phyloP scores from a whole-genome alignment of 495 filamentous ascomycete genomes.

The Cairneyella variabilis region DNA sequence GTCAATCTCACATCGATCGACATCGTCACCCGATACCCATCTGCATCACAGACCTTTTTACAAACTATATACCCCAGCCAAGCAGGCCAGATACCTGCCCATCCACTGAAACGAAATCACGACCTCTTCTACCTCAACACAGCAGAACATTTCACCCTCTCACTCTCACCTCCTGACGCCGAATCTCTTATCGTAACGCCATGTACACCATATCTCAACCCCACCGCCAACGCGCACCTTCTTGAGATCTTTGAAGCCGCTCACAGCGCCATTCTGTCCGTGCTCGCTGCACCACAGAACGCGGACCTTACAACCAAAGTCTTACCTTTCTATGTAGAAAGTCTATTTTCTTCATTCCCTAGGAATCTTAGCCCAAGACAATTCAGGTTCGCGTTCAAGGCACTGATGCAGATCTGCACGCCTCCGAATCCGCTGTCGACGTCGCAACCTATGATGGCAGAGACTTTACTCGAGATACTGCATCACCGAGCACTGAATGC shows the following conservation, averaged over 20 bases:
- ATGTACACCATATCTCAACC: constrained; percentile 72
- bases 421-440: constrained; percentile 72
- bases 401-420: constrained; percentile 78
- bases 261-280: constrained; percentile 80
- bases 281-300: constrained; percentile 76
- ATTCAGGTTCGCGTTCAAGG: constrained; percentile 91
- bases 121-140: constrained; percentile 92
- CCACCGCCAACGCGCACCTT: constrained; percentile 57
- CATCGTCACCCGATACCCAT: constrained; percentile 71
- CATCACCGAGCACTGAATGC: constrained; percentile 59
- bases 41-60: constrained; percentile 67
- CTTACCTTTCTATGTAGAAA: constrained; percentile 82
- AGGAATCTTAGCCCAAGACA: constrained; percentile 77
- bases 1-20: constrained; percentile 87
- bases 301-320: constrained; percentile 65
- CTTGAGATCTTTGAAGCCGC: constrained; percentile 86
- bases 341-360: constrained; percentile 82
- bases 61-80: constrained; percentile 55
- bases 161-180: constrained; percentile 58
- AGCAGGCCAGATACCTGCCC: constrained; percentile 61
- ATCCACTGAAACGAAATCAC: constrained; percentile 72
- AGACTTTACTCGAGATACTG: constrained; percentile 77
- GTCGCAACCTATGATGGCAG: constrained; percentile 69
- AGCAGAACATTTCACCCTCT: constrained; percentile 77
- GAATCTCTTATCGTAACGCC: constrained; percentile 73